Evolutionary conservation across 1,284 basidiomycete species (phyloP).

Genomic region (Cystobasidiaceae sp.): DNA sequence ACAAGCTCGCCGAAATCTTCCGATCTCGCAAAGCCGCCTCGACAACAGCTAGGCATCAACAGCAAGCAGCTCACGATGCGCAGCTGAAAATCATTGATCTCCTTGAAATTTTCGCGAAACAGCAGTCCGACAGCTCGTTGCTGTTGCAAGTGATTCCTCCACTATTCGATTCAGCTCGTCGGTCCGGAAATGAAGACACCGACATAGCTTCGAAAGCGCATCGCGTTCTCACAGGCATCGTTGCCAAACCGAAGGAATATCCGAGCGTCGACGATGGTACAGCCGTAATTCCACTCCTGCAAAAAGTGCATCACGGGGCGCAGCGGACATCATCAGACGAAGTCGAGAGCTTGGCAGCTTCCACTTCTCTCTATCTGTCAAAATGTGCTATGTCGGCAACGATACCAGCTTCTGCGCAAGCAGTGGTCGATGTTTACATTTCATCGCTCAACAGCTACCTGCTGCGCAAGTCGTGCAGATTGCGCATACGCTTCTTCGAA

Average conservation of each 20-base stretch:
- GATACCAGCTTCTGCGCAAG: constrained; percentile 40
- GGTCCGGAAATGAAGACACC: constrained; percentile 65
- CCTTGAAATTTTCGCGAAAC: constrained; percentile 73
- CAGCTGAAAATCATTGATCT: constrained; percentile 66
- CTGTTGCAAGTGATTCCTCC: constrained; percentile 66
- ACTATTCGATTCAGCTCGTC: constrained; percentile 65
- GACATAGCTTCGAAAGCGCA: constrained; percentile 81
- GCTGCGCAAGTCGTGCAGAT: constrained; percentile 68
- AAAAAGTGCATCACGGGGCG: constrained; percentile 68
- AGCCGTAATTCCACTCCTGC: constrained; percentile 51
- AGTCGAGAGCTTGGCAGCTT: constrained; percentile 60
- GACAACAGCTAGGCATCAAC: constrained; percentile 48
- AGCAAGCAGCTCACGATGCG: neutral
- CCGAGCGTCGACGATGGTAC: constrained; percentile 54
- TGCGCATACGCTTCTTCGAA: constrained; percentile 70
- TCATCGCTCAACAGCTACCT: constrained; percentile 71
- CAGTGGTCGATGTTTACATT: constrained; percentile 58
- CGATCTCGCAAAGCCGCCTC: constrained; percentile 59
- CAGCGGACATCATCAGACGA: constrained; percentile 59
- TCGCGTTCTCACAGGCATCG: constrained; percentile 66
- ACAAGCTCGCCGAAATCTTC: constrained; percentile 87
- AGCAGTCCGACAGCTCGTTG: constrained; percentile 64
- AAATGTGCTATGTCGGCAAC: constrained; percentile 53
- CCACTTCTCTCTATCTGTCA: constrained; percentile 67
- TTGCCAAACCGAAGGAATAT: constrained; percentile 68